phyloP scores from a whole-genome alignment of 306 rosid genomes.

The Corylus americana region DNA sequence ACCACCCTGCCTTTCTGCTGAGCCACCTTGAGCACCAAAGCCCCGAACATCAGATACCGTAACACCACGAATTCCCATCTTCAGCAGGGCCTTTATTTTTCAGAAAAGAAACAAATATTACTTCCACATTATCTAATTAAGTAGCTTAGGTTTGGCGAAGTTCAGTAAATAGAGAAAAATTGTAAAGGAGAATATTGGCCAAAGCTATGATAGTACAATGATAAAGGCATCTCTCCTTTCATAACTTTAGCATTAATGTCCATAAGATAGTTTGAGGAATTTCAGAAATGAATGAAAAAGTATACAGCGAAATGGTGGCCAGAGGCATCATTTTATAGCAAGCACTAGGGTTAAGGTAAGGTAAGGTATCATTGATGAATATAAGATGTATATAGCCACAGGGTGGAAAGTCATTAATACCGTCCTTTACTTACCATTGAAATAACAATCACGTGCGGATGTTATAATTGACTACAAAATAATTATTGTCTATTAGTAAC shows the following conservation, averaged over 20 bases:
- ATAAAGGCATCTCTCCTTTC: not conserved
- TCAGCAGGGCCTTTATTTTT: constrained; percentile 69
- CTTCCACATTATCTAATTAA: constrained; percentile 13
- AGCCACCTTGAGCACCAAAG: constrained; percentile 97
- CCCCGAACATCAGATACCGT: constrained; percentile 87
- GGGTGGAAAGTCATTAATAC: not conserved
- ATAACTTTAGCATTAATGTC: not conserved
- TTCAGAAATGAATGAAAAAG: not conserved
- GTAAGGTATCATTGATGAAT: not conserved
- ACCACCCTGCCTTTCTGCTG: constrained; percentile 96
- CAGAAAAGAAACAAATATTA: constrained; percentile 9
- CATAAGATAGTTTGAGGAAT: not conserved
- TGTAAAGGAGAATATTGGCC: not conserved
- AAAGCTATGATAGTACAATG: not conserved
- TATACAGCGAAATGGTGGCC: not conserved
- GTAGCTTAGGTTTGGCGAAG: not conserved
- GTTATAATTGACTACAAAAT: not conserved
- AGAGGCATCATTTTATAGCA: not conserved
- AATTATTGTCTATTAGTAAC: not conserved
- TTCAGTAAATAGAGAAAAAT: not conserved
- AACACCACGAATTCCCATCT: constrained; percentile 86
- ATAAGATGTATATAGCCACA: not conserved
- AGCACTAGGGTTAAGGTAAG: not conserved
- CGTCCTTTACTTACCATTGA: not conserved
- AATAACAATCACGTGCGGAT: not conserved